Percentiles rank a stretch among this genome's conserved stretches.
These are phyloP conservation scores for Nakazawaea wickerhamii DNA, from an alignment of 805 yeast genomes.

Conservation along the genomic window DNA sequence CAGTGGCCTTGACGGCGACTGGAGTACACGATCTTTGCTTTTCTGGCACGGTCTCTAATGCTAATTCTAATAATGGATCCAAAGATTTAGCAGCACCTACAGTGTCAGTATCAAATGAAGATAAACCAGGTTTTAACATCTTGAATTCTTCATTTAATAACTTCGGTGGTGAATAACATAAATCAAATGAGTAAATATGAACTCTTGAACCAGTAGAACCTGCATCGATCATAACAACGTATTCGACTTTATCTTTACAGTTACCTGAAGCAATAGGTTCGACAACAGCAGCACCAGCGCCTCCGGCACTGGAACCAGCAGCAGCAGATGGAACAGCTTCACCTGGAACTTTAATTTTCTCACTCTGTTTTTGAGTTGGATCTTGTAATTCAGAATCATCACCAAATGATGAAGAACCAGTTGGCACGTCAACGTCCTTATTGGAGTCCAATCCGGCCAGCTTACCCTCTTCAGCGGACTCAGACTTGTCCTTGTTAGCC, in stretches of 20 bases:
- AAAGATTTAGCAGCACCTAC: conserved; percentile 85
- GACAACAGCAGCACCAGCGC: conserved; percentile 3
- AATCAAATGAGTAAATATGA: conserved; percentile 88
- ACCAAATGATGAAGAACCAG: conserved; percentile 21
- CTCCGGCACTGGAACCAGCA: conserved; percentile 7
- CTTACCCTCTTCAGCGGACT: conserved; percentile 14
- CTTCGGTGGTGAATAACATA: conserved; percentile 78
- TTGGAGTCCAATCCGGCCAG: conserved; percentile 5
- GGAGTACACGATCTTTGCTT: conserved; percentile 78
- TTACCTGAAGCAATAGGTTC: conserved; percentile 17
- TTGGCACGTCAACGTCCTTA: conserved; percentile 13
- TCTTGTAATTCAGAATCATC: conserved; percentile 17
- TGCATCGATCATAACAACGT: conserved; percentile 93
- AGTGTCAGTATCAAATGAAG: conserved; percentile 76
- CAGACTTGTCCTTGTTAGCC: conserved; percentile 10
- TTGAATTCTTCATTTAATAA: conserved; percentile 76
- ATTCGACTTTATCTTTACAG: conserved; percentile 46
- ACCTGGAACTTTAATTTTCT: neutral
- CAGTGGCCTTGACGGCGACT: conserved; percentile 95
- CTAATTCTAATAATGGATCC: conserved; percentile 73
- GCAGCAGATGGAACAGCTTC: conserved; percentile 3
- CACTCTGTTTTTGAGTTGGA: neutral
- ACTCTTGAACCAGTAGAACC: conserved; percentile 97
- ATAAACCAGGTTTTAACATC: conserved; percentile 90
- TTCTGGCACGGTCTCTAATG: conserved; percentile 73